Evolutionary conservation across 495 filamentous ascomycete genomes (phyloP).

Genomic region (Penicillium paxilli): DNA sequence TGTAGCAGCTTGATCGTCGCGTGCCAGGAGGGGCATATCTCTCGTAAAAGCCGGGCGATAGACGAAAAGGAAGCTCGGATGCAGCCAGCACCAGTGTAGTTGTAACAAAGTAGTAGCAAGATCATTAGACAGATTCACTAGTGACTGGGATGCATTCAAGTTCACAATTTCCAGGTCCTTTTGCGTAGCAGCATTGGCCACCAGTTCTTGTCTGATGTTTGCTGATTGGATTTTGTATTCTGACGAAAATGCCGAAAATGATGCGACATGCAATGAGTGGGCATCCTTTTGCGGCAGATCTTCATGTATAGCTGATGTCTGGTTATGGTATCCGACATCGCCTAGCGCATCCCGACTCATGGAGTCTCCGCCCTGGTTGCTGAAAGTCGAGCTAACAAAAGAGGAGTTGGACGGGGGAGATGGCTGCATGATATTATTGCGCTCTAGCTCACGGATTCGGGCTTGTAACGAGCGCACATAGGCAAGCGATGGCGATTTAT

Average conservation of each 20-base stretch:
- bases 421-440: not conserved
- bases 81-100: slow-evolving; percentile 28
- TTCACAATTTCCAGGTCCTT: not conserved
- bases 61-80: slow-evolving; percentile 26
- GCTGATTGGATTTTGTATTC: not conserved
- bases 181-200: slow-evolving; percentile 1
- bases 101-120: slow-evolving; percentile 11
- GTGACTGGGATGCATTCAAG: slow-evolving; percentile 3
- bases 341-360: slow-evolving; percentile 13
- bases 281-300: not conserved
- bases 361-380: slow-evolving; percentile 2
- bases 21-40: slow-evolving; percentile 4
- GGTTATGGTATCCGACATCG: slow-evolving; percentile 12
- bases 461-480: slow-evolving; percentile 14
- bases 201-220: slow-evolving; percentile 2
- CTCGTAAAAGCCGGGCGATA: slow-evolving; percentile 28
- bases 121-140: slow-evolving; percentile 3
- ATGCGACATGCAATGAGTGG: not conserved
- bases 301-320: slow-evolving; percentile 15
- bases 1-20: not conserved
- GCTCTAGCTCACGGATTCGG: slow-evolving; percentile 6
- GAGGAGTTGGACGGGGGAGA: not conserved
- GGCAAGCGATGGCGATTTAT: slow-evolving; percentile 13
- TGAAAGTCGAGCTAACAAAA: slow-evolving; percentile 3
- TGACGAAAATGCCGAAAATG: not conserved